These are phyloP conservation scores for Penicillium paneum DNA, from an alignment of 2,329 filamentous ascomycete species.

Conservation along the genomic window DNA sequence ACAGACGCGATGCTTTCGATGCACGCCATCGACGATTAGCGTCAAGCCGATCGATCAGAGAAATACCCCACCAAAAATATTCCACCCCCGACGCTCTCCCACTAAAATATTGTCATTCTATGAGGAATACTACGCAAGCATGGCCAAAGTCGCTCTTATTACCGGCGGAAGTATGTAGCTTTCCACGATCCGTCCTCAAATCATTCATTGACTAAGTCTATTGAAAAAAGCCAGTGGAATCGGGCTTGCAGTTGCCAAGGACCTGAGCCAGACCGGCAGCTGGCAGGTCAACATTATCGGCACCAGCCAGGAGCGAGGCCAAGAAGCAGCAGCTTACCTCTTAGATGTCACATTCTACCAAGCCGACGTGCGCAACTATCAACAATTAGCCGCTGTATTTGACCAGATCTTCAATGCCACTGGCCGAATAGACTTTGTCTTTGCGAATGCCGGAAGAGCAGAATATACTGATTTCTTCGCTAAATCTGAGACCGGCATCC, in stretches of 20 bases:
- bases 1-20: not conserved
- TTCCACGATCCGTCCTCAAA: not conserved
- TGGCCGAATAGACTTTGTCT: slow-evolving; percentile 48
- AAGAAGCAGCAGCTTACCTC: slow-evolving; percentile 25
- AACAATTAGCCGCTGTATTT: slow-evolving; percentile 34
- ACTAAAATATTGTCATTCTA: not conserved
- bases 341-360: slow-evolving; percentile 39
- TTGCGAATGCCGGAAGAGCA: slow-evolving; percentile 50
- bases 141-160: slow-evolving; percentile 9
- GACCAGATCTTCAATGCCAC: slow-evolving; percentile 36
- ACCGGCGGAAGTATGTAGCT: slow-evolving; percentile 11
- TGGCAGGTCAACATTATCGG: slow-evolving; percentile 45
- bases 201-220: not conserved
- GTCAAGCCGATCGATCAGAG: not conserved
- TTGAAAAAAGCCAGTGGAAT: slow-evolving; percentile 38
- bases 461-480: slow-evolving; percentile 43
- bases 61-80: not conserved
- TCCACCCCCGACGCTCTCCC: not conserved
- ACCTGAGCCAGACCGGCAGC: slow-evolving; percentile 34
- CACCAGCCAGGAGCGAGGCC: slow-evolving; percentile 35
- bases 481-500: slow-evolving; percentile 21
- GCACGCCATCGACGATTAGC: not conserved
- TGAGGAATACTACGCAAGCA: not conserved
- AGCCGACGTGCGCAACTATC: slow-evolving; percentile 39
- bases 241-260: slow-evolving; percentile 43